phyloP scores from a whole-genome alignment of 2,329 filamentous ascomycete genomes.

The Clarireedia homoeocarpa region DNA sequence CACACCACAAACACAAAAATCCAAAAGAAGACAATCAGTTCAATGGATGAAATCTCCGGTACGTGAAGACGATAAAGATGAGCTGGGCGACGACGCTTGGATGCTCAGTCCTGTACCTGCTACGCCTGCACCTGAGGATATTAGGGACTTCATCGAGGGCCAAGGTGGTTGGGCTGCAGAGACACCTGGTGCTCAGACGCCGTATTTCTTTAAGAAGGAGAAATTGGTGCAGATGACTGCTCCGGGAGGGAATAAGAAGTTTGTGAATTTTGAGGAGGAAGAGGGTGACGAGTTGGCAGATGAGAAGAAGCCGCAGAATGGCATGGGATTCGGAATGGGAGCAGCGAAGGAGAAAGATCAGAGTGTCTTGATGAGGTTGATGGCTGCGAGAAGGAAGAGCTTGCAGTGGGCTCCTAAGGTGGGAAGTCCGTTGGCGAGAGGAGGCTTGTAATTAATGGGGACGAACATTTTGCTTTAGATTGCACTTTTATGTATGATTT shows the following conservation, averaged over 20 bases:
- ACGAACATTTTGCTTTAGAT: not conserved
- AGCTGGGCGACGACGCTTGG: slow-evolving; percentile 20
- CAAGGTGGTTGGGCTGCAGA: slow-evolving; percentile 24
- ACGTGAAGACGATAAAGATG: slow-evolving; percentile 8
- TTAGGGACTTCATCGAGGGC: slow-evolving; percentile 25
- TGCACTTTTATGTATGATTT: too few species aligned
- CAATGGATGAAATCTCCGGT: slow-evolving; percentile 29
- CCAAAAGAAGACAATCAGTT: slow-evolving; percentile 24
- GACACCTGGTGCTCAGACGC: slow-evolving; percentile 25
- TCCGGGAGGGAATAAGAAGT: slow-evolving; percentile 15
- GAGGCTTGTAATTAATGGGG: not conserved
- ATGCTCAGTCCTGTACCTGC: slow-evolving; percentile 26
- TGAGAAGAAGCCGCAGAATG: not conserved
- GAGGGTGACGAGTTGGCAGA: not conserved
- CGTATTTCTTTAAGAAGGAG: slow-evolving; percentile 27
- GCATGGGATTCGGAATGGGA: slow-evolving; percentile 32
- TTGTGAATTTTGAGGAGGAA: slow-evolving; percentile 15
- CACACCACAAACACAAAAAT: slow-evolving; percentile 25
- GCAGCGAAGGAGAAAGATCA: slow-evolving; percentile 41
- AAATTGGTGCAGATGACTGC: slow-evolving; percentile 27
- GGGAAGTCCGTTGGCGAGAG: slow-evolving; percentile 60
- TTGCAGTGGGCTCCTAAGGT: slow-evolving; percentile 70
- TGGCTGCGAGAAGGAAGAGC: slow-evolving; percentile 69
- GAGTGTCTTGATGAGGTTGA: slow-evolving; percentile 40
- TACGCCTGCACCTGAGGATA: slow-evolving; percentile 26